These are phyloP conservation scores for Magnaporthales sp. DNA, from an alignment of 2,329 filamentous ascomycete genomes.

Conservation along the genomic window DNA sequence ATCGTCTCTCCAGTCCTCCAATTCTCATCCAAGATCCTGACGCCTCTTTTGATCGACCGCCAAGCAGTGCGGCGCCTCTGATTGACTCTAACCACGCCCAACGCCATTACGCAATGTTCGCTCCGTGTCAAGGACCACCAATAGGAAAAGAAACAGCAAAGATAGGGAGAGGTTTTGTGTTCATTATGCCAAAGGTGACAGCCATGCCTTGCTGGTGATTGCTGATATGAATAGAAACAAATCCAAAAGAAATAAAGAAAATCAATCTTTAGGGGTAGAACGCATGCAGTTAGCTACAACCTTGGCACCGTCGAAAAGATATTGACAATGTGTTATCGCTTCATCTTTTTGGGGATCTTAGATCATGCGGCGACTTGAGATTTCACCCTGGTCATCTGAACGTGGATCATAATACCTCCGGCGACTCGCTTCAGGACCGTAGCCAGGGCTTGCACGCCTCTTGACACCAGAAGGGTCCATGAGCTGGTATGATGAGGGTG, in stretches of 20 bases:
- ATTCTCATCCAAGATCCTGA: not conserved
- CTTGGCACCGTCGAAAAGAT: not conserved
- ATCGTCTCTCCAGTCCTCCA: not conserved
- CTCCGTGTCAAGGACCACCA: not conserved
- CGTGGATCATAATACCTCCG: conserved; percentile 28
- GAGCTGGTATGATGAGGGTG: conserved; percentile 25
- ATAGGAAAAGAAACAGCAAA: conserved; percentile 4
- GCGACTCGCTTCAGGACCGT: conserved; percentile 33
- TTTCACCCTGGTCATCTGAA: conserved; percentile 12
- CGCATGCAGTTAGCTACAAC: not conserved
- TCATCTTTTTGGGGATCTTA: not conserved
- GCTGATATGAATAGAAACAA: not conserved
- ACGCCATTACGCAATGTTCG: not conserved
- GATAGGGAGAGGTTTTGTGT: conserved; percentile 8
- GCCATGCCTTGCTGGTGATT: not conserved
- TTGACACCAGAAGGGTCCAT: conserved; percentile 36
- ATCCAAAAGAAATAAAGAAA: conserved; percentile 11
- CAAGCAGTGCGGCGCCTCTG: not conserved
- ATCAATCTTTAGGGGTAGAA: not conserved
- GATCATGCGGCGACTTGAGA: not conserved
- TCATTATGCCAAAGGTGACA: not conserved
- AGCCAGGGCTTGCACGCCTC: conserved; percentile 42
- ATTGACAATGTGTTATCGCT: not conserved
- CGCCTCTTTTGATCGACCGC: not conserved
- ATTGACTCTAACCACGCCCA: not conserved